These are phyloP conservation scores for Claviceps sp. DNA, from an alignment of 2,329 filamentous ascomycete species.

Conservation along the genomic window DNA sequence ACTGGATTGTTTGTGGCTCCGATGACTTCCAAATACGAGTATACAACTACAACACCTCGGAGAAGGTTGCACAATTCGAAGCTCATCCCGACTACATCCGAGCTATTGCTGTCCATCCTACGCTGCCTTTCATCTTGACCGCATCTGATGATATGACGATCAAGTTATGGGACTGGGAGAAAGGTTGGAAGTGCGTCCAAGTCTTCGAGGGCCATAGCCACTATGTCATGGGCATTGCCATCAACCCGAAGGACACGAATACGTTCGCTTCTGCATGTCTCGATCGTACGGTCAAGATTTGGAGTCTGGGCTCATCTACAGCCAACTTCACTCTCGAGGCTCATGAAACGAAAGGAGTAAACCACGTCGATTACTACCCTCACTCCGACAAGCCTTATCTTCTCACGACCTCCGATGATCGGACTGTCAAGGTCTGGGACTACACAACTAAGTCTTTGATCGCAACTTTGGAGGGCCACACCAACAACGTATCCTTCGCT, in stretches of 20 bases:
- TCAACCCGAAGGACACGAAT: constrained; percentile 96
- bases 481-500: constrained; percentile 94
- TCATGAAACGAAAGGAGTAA: constrained; percentile 93
- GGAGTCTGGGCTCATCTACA: constrained; percentile 85
- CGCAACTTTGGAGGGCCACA: constrained; percentile 91
- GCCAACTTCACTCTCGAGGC: constrained; percentile 96
- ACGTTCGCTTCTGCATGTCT: constrained; percentile 87
- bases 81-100: constrained; percentile 98
- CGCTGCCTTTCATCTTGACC: constrained; percentile 88
- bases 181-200: constrained; percentile 94
- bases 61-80: constrained; percentile 96
- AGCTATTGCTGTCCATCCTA: constrained; percentile 88
- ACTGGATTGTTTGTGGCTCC: constrained; percentile 95
- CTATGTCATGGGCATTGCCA: constrained; percentile 91
- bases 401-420: constrained; percentile 90
- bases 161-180: constrained; percentile 98
- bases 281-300: constrained; percentile 94
- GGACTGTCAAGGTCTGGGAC: constrained; percentile 97
- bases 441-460: constrained; percentile 97
- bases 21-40: constrained; percentile 81
- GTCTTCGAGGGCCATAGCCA: constrained; percentile 93
- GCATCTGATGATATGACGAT: constrained; percentile 98
- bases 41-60: constrained; percentile 98
- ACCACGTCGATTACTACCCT: constrained; percentile 85
- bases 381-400: constrained; percentile 72